phyloP scores from a whole-genome alignment of 2,329 filamentous ascomycete species.

The Ustulina deusta region DNA sequence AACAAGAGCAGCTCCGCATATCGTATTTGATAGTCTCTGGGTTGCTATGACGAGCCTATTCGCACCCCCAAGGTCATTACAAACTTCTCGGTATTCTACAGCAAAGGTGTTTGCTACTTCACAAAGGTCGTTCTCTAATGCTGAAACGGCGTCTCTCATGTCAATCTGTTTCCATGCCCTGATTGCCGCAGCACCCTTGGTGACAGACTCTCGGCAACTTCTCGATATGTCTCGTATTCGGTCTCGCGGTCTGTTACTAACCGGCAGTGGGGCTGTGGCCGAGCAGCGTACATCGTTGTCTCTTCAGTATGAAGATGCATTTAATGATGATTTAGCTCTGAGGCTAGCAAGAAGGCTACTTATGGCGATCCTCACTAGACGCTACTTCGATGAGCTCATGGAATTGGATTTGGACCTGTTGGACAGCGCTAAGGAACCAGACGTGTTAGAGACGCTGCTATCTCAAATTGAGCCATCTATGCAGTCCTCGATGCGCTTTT shows the following conservation, averaged over 20 bases:
- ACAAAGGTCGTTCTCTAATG: constrained; percentile 57
- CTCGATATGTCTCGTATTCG: constrained; percentile 72
- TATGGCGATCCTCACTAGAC: constrained; percentile 65
- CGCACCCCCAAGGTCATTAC: constrained; percentile 62
- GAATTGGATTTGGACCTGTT: constrained; percentile 53
- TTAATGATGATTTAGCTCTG: constrained; percentile 70
- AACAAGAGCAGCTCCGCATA: constrained; percentile 66
- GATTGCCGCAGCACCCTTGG: constrained; percentile 67
- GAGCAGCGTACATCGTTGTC: constrained; percentile 63
- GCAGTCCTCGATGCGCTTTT: constrained; percentile 61
- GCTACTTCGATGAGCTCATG: constrained; percentile 62
- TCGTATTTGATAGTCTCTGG: constrained; percentile 75
- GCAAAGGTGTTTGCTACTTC: constrained; percentile 53
- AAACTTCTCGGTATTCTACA: constrained; percentile 55
- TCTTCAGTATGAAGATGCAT: constrained; percentile 72
- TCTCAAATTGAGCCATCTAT: constrained; percentile 66
- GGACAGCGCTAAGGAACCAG: constrained; percentile 51
- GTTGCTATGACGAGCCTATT: constrained; percentile 70
- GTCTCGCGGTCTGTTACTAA: constrained; percentile 64
- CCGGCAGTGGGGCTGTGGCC: constrained; percentile 59
- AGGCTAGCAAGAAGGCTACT: constrained; percentile 70
- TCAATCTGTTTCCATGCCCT: constrained; percentile 73
- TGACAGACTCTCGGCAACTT: constrained; percentile 61
- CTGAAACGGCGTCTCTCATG: constrained; percentile 65
- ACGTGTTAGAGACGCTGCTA: constrained; percentile 63